A percentile compares a stretch with the other conserved stretches of the same genome.
phyloP scores from a whole-genome alignment of 495 filamentous ascomycete genomes.

The Neurospora sp. region DNA sequence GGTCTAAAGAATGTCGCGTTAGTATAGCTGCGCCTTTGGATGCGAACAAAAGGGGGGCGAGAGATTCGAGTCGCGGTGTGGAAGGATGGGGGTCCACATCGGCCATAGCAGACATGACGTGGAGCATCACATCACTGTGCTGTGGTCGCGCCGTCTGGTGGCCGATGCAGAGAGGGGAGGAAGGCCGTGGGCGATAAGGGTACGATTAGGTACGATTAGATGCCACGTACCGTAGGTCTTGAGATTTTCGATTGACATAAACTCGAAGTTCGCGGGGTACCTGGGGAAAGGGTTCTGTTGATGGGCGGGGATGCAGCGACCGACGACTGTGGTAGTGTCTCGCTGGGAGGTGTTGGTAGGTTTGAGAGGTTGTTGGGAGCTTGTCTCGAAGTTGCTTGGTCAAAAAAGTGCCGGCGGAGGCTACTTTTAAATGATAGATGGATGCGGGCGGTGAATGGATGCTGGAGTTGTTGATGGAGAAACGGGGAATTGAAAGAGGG shows the following conservation, averaged over 20 bases:
- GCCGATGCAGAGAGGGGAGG: neutral
- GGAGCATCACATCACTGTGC: neutral
- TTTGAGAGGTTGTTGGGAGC: constrained; percentile 6
- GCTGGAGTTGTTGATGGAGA: constrained; percentile 18
- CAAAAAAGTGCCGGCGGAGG: neutral
- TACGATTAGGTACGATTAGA: constrained; percentile 21
- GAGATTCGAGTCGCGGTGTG: neutral
- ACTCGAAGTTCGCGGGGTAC: constrained; percentile 52
- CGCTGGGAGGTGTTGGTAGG: constrained; percentile 9
- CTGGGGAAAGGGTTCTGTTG: constrained; percentile 33
- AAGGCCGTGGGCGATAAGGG: neutral
- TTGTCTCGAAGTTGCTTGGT: neutral
- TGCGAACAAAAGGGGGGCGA: neutral
- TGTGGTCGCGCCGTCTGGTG: neutral
- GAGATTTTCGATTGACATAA: constrained; percentile 99
- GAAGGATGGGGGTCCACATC: neutral
- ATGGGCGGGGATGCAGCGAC: constrained; percentile 30
- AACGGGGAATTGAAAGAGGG: constrained; percentile 10
- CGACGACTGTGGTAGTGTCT: constrained; percentile 32
- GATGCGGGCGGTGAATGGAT: constrained; percentile 9
- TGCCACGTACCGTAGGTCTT: constrained; percentile 86
- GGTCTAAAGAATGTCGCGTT: constrained; percentile 50
- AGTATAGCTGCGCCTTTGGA: constrained; percentile 5
- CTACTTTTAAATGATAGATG: constrained; percentile 5
- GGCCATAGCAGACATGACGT: neutral